Evolutionary conservation across 2,329 filamentous ascomycete species (phyloP), one percentile per base, ranked within the genome.

Genomic region (Aspergillus fischeri): DNA sequence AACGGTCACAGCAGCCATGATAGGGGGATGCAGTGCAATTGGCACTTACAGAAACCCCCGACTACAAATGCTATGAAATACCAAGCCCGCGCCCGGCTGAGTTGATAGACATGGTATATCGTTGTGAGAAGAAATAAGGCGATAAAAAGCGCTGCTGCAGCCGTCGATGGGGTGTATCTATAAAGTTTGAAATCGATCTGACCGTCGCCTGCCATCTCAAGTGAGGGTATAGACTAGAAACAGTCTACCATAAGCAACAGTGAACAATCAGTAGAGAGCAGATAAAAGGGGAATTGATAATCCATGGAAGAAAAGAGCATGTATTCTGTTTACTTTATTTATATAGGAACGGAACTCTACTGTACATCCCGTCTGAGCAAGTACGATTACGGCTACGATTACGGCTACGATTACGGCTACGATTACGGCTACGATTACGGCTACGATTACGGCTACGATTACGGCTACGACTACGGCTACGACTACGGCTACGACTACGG

Each of bases 51-150:
- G 32, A 51, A 14, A 24, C 54, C 49, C 24, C 78, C 63, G 3
- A 74, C 61, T 58, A 81, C 71, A 61, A 81, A 78, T 76, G 70
- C 60, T 25, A 53, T 60, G 51, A 63, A 63, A 53, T 63, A 65
- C 58, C 62, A 65, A 51, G 55, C 60, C 52, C 54, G 57, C 41
- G 56, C 52, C 14, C 54, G 53, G 28, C 49, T 29, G 28, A 65
- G 49, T 41, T 61, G 58, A 47, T 52, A 59, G 11, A 35, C 35
- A 38, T 58, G 63, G 14, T 38, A 10, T 4, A 55, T 51, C 4
- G 62, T 51, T 6, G 53, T 55, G 4, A 58, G 61, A 3, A 49
- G 53, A 51, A 69, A 68, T 73, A 81, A 57, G 20, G 52, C 58
- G 5, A 58, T 52, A 49, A 64, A 58, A 1, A 59, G 45, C 14